Evolutionary conservation across 345 rosid genomes (phyloP), one percentile per base, ranked within the genome.

Genomic region (Citrus maxima): DNA sequence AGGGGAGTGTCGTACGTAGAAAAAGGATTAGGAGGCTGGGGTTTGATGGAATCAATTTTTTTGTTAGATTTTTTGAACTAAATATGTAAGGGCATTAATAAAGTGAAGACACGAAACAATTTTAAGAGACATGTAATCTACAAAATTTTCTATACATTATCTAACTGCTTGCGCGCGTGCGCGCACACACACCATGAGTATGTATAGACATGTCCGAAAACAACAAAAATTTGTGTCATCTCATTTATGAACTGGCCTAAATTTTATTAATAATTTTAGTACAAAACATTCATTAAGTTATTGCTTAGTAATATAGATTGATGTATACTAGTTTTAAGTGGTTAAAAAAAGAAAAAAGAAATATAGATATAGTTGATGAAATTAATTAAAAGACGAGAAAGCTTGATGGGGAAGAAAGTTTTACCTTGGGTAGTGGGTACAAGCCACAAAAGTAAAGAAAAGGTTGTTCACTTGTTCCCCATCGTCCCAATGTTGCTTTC

Each of bases 341-440:
- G 22, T 54, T 25, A 25, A 25, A 25, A 25, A 18, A 4, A 16
- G 14, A 46, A 12, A 49, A 49, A 49, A 4, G 19, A 14, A 49
- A 49, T 14, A 18, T 14, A 5, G 7, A 54, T 54, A 18, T 54
- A 54, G 22, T 54, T 54, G 58, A 54, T 54, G 58, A 54, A 18
- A 54, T 54, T 54, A 54, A 32, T 63, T 27, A 42, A 64, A 7
- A 42, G 65, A 56, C 56, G 66, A n/a, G 73, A 55, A 63, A 62
- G 40, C 79, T 63, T 83, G 79, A 59, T 40, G 16, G 22, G 55
- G 81, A 83, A 83, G 81, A 77, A 80, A 79, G 75, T 40, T 7
- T 13, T 12, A 18, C 10, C 19, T 16, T 16, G 28, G 37, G 22
- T 58, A 5, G 67, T 12, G 40, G 49, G 51, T 19, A 68, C 30